Percentiles rank a stretch among this genome's conserved stretches.
phyloP scores from a whole-genome alignment of 169 alveolate genomes.

The Theileria parva region DNA sequence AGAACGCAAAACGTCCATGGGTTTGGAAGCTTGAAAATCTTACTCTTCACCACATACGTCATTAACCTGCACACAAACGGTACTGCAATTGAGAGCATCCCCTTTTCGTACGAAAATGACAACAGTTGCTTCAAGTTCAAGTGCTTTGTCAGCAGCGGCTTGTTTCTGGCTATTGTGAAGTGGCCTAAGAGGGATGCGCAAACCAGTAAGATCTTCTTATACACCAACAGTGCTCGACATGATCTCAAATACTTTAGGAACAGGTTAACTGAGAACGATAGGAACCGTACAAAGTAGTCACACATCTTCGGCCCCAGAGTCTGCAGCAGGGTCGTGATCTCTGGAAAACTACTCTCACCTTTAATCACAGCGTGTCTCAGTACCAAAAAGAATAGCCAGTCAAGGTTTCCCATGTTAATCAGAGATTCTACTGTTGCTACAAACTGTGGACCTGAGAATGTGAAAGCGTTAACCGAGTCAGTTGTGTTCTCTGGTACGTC shows the following conservation, averaged over 20 bases:
- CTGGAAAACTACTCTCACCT: constrained; percentile 71
- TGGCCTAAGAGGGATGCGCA: constrained; percentile 88
- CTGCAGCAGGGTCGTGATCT: constrained; percentile 64
- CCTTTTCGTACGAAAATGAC: constrained; percentile 78
- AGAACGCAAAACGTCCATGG: constrained; percentile 90
- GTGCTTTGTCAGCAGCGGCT: constrained; percentile 85
- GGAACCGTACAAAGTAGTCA: constrained; percentile 66
- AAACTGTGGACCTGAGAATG: constrained; percentile 62
- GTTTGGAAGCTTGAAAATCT: constrained; percentile 85
- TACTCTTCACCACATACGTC: constrained; percentile 75
- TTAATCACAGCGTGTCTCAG: constrained; percentile 65
- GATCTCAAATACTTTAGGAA: constrained; percentile 78
- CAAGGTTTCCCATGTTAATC: constrained; percentile 64
- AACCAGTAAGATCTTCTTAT: constrained; percentile 83
- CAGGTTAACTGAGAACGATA: constrained; percentile 83
- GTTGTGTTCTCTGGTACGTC: constrained; percentile 57
- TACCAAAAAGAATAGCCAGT: constrained; percentile 69
- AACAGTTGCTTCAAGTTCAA: constrained; percentile 84
- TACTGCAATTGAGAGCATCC: constrained; percentile 78
- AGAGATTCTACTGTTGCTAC: constrained; percentile 67
- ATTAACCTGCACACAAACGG: constrained; percentile 89
- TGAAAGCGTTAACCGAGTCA: constrained; percentile 57
- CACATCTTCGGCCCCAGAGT: constrained; percentile 69
- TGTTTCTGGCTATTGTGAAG: constrained; percentile 83
- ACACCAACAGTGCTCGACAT: constrained; percentile 81